Base-by-base conservation (phyloP, 257 asterid species). In the Knoxia roxburghii region DNA sequence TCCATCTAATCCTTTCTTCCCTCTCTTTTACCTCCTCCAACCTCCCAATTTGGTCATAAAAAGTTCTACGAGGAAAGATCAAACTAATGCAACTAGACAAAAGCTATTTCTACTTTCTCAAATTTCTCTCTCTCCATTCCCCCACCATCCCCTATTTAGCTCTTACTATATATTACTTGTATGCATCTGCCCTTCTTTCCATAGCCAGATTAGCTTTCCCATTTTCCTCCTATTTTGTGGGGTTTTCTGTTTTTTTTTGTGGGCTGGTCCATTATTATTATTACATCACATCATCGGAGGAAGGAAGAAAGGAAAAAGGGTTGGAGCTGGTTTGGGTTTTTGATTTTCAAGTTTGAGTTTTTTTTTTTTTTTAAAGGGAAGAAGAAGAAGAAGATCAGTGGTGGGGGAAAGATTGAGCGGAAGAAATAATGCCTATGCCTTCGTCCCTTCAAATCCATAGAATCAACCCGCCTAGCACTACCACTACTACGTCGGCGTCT, bases 391-490 rank as follows among this genome's bases (percentile, higher is more conserved):
- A n/a, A n/a, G n/a, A 37, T 37, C 46, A 6, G 51, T 13, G 51
- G n/a, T 1, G 51, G 6, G 51, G 2, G 18, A 46, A 46, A 12
- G n/a, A 6, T 46, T 13, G 1, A 57, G 15, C n/a, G 7, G 2
- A 32, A 1, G 12, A 8, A 17, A 43, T 20, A 53, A 57, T 64
- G 70, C 78, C 74, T 20, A 82, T 84, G 94, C 84, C 89, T 73
- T 85, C 94, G 13, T 72, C 95, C 33, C 80, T 90, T 51, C 95
- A 81, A 45, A 73, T 87, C 37, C 88, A 80, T 5, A 70, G 94
- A 69, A 77, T 71, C 75, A 81, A 26, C 17, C 84, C 73, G 6
- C 71, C 80, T 0, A 64, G 73, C 45, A 24, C 62, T 70, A 64
- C 75, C 45, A 24, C 62, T 70, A 32, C 75, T 17, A 20, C 74